Base-by-base conservation (phyloP, 2,329 filamentous ascomycete species). In the Monilinia aucupariae region DNA sequence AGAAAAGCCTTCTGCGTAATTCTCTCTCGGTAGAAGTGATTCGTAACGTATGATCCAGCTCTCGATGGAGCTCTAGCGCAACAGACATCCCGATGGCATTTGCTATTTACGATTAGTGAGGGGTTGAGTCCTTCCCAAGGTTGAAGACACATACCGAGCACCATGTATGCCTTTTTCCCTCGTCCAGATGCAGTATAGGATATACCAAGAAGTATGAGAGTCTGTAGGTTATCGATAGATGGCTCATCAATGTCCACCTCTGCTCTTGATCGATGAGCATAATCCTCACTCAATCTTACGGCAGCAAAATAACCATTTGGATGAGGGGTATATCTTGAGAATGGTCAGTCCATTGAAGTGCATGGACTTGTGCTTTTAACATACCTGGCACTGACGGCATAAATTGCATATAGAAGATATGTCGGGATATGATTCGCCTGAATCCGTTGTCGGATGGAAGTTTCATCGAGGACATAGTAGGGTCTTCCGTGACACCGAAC, bases 101-200 rank as follows among this genome's bases (percentile, higher is more conserved):
- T 67, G 86, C 89, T 92, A 68, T 48, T 61, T 49, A 2, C 1
- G 39, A 68, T 82, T 68, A 81, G 78, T 56, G 43, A 47, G 10
- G 7, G 34, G 2, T 59, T 17, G 67, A 34, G 56, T 49, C 10
- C 17, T 22, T 48, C 17, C 15, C 17, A 12, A 58, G 13, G n/a
- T 34, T 22, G 4, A 22, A 45, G 17, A 5, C 32, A 70, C 78
- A 25, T 85, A 90, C 90, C 85, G 69, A 96, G 80, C 47, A 92
- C 80, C 91, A 96, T 96, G 69, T 92, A 94, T 0, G 90, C 87
- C 75, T 90, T 94, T 76, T 90, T 93, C 20, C 91, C 90, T 70
- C 88, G 86, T 32, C 91, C 91, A 37, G 85, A 81, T 43, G 91
- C 90, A 55, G 87, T 91, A 70, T 86, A 92, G 3, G 90, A 87